These are phyloP conservation scores for Elsinoe necatrix DNA, from an alignment of 2,329 filamentous ascomycete species.

Conservation along the genomic window DNA sequence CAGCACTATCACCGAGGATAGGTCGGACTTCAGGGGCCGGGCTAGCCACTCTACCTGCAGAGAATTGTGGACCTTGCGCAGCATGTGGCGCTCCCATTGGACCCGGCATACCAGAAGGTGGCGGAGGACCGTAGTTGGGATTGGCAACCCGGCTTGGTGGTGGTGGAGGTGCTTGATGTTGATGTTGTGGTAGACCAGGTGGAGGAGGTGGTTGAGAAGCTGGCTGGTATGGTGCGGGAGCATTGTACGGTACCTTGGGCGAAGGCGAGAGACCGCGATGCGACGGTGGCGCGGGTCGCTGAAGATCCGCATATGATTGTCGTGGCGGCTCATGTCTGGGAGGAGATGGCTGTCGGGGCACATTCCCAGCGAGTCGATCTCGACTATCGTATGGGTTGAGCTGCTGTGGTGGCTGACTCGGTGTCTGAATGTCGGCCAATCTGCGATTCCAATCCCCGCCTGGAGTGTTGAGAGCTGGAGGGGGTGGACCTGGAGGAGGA, in stretches of 20 bases:
- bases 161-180: constrained; percentile 34
- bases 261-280: constrained; percentile 50
- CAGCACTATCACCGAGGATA: constrained; percentile 72
- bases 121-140: constrained; percentile 30
- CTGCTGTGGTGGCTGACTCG: constrained; percentile 53
- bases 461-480: constrained; percentile 42
- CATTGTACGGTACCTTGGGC: constrained; percentile 49
- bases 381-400: constrained; percentile 75
- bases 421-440: constrained; percentile 67
- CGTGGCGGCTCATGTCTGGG: constrained; percentile 49
- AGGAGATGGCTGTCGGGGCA: constrained; percentile 66
- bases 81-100: constrained; percentile 40
- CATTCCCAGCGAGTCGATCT: constrained; percentile 58
- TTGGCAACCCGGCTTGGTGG: constrained; percentile 21
- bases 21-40: constrained; percentile 77
- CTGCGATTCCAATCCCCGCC: constrained; percentile 56
- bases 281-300: constrained; percentile 38
- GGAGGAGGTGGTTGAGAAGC: constrained; percentile 42
- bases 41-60: constrained; percentile 53
- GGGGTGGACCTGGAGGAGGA: constrained; percentile 49
- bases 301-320: constrained; percentile 33
- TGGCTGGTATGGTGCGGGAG: constrained; percentile 44
- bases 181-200: constrained; percentile 34
- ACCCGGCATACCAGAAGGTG: constrained; percentile 42
- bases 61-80: constrained; percentile 57